Evolutionary conservation across 352 stramenopile species (phyloP), one percentile per base, ranked within the genome.

Genomic region (Phytophthora hibernalis): DNA sequence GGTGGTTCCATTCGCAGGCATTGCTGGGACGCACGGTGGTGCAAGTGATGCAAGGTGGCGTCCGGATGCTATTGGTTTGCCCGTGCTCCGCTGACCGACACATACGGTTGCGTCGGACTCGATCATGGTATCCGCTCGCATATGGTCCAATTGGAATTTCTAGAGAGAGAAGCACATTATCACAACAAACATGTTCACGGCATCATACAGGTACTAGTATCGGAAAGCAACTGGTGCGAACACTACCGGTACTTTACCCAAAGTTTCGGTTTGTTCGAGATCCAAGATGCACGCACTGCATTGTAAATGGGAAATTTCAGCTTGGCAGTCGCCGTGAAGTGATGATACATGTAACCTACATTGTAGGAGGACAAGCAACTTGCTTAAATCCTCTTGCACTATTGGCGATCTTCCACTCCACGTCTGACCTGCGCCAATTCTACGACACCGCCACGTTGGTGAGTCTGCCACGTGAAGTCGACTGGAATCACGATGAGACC

Each of bases 381-480:
- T 31, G 5, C 26, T 31, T 31, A 31, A 7, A 31, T 31, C 6
- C 26, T 7, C 26, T 31, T 31, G 26, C 26, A 31, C 31, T 38
- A 1, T 38, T 38, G 31, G 10, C 31, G 31, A 38, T 38, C 45
- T 21, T 37, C 11, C 11, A 11, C 13, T 5, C 13, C 20, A n/a
- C n/a, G n/a, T n/a, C 26, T 2, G 26, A 31, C 26, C 22, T 26
- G 18, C 33, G 43, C 43, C 51, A 63, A 53, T 43, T 63, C 61
- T 68, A 51, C 45, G 38, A 60, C 62, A 55, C 62, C 54, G 54
- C 62, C 28, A 64, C 54, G 38, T 65, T 65, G 62, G 44, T 24
- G 30, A 59, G 26, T 7, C 37, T 18, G 21, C 40, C 45, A 65
- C 35, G 54, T 55, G 37, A 49, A 43, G 30, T 22, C 50, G 38